These are phyloP conservation scores for Cokeromyces recurvatus DNA, from an alignment of 371 early-diverging fungal genomes.

Conservation along the genomic window DNA sequence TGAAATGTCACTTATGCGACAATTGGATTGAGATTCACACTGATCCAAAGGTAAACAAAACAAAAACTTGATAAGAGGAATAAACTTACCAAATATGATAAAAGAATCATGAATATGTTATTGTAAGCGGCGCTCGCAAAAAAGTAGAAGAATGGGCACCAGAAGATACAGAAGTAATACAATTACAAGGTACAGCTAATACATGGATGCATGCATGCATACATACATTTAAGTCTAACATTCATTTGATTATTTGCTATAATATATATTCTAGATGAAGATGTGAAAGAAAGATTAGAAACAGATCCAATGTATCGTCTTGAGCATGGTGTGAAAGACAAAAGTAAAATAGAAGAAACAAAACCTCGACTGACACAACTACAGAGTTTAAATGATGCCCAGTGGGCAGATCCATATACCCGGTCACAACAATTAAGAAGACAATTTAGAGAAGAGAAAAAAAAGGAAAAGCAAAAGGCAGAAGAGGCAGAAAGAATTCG, in stretches of 20 bases:
- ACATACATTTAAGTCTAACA: no score
- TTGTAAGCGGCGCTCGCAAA: slow-evolving; percentile 71
- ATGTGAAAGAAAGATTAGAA: slow-evolving; percentile 49
- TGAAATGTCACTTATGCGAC: slow-evolving; percentile 88
- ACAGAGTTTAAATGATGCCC: slow-evolving; percentile 55
- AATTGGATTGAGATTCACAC: slow-evolving; percentile 91
- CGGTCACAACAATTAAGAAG: slow-evolving; percentile 68
- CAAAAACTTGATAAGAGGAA: no score
- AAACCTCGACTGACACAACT: slow-evolving; percentile 54
- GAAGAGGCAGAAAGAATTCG: slow-evolving; percentile 48
- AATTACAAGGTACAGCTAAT: slow-evolving; percentile 46
- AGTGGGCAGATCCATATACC: slow-evolving; percentile 77
- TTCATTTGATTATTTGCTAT: no score
- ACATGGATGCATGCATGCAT: no score
- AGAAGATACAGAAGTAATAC: slow-evolving; percentile 66
- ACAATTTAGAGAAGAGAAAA: slow-evolving; percentile 69
- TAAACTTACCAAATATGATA: no score
- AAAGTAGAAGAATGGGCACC: slow-evolving; percentile 75
- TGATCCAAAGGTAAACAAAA: slow-evolving; percentile 94
- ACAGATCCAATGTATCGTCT: slow-evolving; percentile 66
- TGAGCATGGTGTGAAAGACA: slow-evolving; percentile 61
- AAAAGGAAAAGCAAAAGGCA: slow-evolving; percentile 35
- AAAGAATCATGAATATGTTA: slow-evolving; percentile 77
- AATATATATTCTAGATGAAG: slow-evolving; percentile 40
- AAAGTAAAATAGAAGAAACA: slow-evolving; percentile 46